Conservation (phyloP, 169 alveolate genomes). For the Plasmodium inui region DNA sequence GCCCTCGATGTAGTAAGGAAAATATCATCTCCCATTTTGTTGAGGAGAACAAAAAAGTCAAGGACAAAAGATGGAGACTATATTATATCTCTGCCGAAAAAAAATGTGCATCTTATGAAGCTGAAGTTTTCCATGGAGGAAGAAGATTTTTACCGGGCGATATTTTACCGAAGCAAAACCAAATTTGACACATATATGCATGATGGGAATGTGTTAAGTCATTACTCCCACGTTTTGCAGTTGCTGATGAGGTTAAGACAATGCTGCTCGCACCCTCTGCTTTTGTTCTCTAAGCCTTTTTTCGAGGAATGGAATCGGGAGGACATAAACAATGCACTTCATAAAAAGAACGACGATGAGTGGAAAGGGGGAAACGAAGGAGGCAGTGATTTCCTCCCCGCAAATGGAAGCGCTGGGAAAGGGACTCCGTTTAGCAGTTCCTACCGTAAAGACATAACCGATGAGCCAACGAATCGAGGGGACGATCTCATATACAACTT, state of each 20-base stretch:
- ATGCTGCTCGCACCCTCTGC: slow-evolving; percentile 87
- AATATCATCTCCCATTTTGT: slow-evolving; percentile 81
- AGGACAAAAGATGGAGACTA: slow-evolving; percentile 84
- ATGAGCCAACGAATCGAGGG: background rate
- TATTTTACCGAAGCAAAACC: slow-evolving; percentile 80
- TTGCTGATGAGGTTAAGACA: slow-evolving; percentile 87
- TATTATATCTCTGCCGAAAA: slow-evolving; percentile 88
- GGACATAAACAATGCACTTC: slow-evolving; percentile 8
- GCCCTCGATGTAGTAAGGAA: slow-evolving; percentile 79
- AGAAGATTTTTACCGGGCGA: slow-evolving; percentile 77
- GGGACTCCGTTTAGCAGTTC: background rate
- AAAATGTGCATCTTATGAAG: slow-evolving; percentile 83
- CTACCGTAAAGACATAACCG: background rate
- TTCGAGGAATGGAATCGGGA: slow-evolving; percentile 70
- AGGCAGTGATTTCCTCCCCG: background rate
- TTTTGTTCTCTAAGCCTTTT: slow-evolving; percentile 70
- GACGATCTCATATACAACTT: slow-evolving; percentile 50
- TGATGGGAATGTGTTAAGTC: slow-evolving; percentile 82
- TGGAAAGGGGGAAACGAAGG: background rate
- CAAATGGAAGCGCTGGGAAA: background rate
- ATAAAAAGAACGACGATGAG: slow-evolving; percentile 1
- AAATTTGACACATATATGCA: slow-evolving; percentile 81
- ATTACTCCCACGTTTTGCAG: slow-evolving; percentile 87
- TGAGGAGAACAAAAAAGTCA: slow-evolving; percentile 91
- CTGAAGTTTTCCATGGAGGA: slow-evolving; percentile 85